Evolutionary conservation across 2,329 filamentous ascomycete species (phyloP).

Genomic region (Clonostachys rosea): DNA sequence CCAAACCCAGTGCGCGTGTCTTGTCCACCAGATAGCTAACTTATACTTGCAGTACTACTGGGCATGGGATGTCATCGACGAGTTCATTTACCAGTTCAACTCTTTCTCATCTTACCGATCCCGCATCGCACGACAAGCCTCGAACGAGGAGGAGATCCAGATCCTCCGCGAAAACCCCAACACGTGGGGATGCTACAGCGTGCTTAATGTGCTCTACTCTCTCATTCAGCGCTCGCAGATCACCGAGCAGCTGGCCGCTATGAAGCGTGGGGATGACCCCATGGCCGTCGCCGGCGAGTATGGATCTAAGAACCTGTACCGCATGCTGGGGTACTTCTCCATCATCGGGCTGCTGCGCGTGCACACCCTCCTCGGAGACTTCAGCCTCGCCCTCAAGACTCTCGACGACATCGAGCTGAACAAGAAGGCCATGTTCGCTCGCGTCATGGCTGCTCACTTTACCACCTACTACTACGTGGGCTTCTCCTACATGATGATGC

Average conservation of each 20-base stretch:
- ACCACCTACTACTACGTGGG: slow-evolving; percentile 99
- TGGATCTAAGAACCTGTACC: slow-evolving; percentile 88
- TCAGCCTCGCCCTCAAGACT: slow-evolving; percentile 96
- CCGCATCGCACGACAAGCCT: slow-evolving; percentile 74
- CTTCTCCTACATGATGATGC: slow-evolving; percentile 99
- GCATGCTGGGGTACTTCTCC: slow-evolving; percentile 98
- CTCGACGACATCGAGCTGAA: slow-evolving; percentile 99
- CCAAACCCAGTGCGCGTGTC: slow-evolving; percentile 1
- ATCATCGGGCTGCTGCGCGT: slow-evolving; percentile 96
- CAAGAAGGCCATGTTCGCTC: slow-evolving; percentile 99
- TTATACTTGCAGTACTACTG: slow-evolving; percentile 74
- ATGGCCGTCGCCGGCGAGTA: slow-evolving; percentile 89
- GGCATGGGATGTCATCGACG: slow-evolving; percentile 99
- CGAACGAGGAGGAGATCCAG: slow-evolving; percentile 89
- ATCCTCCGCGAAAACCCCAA: slow-evolving; percentile 94
- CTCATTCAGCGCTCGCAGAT: slow-evolving; percentile 98
- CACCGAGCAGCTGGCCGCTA: slow-evolving; percentile 91
- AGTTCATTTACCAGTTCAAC: slow-evolving; percentile 99
- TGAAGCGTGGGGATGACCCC: slow-evolving; percentile 90
- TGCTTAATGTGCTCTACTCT: slow-evolving; percentile 98
- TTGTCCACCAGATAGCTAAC: not conserved
- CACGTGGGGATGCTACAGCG: slow-evolving; percentile 99
- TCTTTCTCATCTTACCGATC: slow-evolving; percentile 97
- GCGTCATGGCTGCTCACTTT: slow-evolving; percentile 99
- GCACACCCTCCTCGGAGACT: slow-evolving; percentile 94